Conservation (phyloP, 2,329 filamentous ascomycete species). For the Epichloe hybrida region DNA sequence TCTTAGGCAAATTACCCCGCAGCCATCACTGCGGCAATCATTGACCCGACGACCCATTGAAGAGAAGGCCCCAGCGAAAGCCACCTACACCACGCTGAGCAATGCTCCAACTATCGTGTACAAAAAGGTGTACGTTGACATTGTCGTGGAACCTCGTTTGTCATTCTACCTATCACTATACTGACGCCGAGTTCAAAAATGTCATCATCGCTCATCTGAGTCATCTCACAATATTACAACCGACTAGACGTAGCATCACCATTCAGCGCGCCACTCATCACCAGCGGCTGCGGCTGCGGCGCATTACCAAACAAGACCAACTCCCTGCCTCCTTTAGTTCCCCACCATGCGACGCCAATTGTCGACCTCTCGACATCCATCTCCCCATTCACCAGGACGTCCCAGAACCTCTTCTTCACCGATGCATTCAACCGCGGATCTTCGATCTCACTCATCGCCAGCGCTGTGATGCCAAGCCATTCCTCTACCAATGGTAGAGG, state of each 20-base stretch:
- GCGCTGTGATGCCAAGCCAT: conserved; percentile 63
- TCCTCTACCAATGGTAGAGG: conserved; percentile 58
- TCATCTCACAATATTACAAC: conserved; percentile 15
- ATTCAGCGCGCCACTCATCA: conserved; percentile 43
- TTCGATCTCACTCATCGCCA: conserved; percentile 49
- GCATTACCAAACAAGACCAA: conserved; percentile 25
- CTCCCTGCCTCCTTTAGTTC: conserved; percentile 40
- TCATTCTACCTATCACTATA: too few species aligned
- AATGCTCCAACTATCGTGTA: too few species aligned
- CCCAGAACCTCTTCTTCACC: conserved; percentile 63
- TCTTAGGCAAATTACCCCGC: too few species aligned
- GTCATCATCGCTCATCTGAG: too few species aligned
- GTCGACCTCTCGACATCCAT: conserved; percentile 78
- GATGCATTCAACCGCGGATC: conserved; percentile 48
- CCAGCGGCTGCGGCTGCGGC: conserved; percentile 10
- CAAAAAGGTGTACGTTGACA: too few species aligned
- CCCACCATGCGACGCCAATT: conserved; percentile 79
- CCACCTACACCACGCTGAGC: too few species aligned
- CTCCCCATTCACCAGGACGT: conserved; percentile 65
- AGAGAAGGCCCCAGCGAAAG: too few species aligned
- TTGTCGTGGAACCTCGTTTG: too few species aligned
- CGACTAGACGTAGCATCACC: conserved; percentile 19
- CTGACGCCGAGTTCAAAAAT: too few species aligned
- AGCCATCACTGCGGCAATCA: too few species aligned
- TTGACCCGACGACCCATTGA: too few species aligned